Evolutionary conservation across 2,329 filamentous ascomycete genomes (phyloP).

Genomic region (Cryphonectria nitschkei): DNA sequence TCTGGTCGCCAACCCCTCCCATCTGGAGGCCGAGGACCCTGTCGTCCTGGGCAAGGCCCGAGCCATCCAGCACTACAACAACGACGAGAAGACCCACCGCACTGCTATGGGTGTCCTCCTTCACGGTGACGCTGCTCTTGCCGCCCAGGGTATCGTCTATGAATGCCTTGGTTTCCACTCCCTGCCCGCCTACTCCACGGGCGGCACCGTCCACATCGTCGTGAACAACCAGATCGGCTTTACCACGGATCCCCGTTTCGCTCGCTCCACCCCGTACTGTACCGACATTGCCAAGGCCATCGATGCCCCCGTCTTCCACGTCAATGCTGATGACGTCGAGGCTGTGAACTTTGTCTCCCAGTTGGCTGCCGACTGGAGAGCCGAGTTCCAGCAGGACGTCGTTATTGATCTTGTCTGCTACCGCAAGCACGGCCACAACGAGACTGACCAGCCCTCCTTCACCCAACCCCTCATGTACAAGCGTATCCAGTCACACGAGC

Average conservation of each 20-base stretch:
- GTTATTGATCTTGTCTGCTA: slow-evolving; percentile 99
- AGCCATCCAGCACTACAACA: slow-evolving; percentile 98
- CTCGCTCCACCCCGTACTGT: slow-evolving; percentile 97
- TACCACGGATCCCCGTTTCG: slow-evolving; percentile 96
- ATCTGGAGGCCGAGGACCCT: slow-evolving; percentile 96
- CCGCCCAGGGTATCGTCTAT: slow-evolving; percentile 95
- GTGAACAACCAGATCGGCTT: slow-evolving; percentile 99
- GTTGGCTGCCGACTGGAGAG: slow-evolving; percentile 95
- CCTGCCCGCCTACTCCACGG: slow-evolving; percentile 93
- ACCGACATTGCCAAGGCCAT: slow-evolving; percentile 99
- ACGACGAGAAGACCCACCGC: slow-evolving; percentile 85
- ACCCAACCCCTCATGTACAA: slow-evolving; percentile 99
- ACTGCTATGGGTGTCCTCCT: slow-evolving; percentile 95
- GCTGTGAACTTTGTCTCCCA: slow-evolving; percentile 98
- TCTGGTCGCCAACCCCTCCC: slow-evolving; percentile 96
- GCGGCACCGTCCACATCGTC: slow-evolving; percentile 93
- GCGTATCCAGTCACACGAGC: slow-evolving; percentile 82
- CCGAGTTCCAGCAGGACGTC: slow-evolving; percentile 97
- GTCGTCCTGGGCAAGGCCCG: slow-evolving; percentile 97
- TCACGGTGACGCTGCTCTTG: slow-evolving; percentile 96
- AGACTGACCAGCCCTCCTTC: slow-evolving; percentile 98
- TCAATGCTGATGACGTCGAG: slow-evolving; percentile 98
- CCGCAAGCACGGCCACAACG: slow-evolving; percentile 98
- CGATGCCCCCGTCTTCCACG: slow-evolving; percentile 97
- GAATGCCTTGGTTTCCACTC: slow-evolving; percentile 98